A percentile compares a stretch with the other conserved stretches of the same genome.
These are phyloP conservation scores for Zymoseptoria brevis DNA, from an alignment of 2,329 filamentous ascomycete species.

Conservation along the genomic window DNA sequence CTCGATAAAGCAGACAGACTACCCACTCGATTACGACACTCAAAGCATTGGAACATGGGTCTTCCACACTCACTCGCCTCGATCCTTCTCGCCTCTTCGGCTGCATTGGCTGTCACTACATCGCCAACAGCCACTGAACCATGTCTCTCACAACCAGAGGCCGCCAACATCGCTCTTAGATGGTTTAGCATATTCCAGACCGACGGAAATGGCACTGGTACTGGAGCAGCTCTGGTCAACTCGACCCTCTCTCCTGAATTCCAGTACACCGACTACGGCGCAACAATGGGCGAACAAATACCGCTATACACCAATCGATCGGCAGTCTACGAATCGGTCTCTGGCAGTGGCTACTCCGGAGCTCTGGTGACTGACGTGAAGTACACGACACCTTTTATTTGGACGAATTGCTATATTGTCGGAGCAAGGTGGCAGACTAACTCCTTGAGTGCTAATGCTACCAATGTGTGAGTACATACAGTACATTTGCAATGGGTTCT, in stretches of 20 bases:
- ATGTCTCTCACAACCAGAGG: slow-evolving; percentile 7
- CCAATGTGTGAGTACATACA: slow-evolving; percentile 3
- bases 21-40: not conserved
- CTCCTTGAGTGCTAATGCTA: slow-evolving; percentile 3
- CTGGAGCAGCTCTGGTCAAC: slow-evolving; percentile 6
- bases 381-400: slow-evolving; percentile 2
- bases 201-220: slow-evolving; percentile 5
- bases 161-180: slow-evolving; percentile 6
- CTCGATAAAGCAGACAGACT: not conserved
- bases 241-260: slow-evolving; percentile 3
- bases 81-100: not conserved
- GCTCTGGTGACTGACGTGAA: slow-evolving; percentile 7
- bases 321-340: slow-evolving; percentile 4
- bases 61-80: not conserved
- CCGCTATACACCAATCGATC: slow-evolving; percentile 3
- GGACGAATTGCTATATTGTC: slow-evolving; percentile 4
- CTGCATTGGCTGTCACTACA: not conserved
- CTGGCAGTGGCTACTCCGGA: slow-evolving; percentile 2
- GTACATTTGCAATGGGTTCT: not conserved
- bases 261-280: slow-evolving; percentile 7
- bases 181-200: slow-evolving; percentile 10
- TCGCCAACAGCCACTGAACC: not conserved
- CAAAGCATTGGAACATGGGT: too few relatives aligned
- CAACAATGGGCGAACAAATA: slow-evolving; percentile 5
- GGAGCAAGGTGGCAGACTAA: slow-evolving; percentile 6